Evolutionary conservation across 2,329 filamentous ascomycete genomes (phyloP), one percentile per base, ranked within the genome.

Genomic region (Chaetomiaceae sp.): DNA sequence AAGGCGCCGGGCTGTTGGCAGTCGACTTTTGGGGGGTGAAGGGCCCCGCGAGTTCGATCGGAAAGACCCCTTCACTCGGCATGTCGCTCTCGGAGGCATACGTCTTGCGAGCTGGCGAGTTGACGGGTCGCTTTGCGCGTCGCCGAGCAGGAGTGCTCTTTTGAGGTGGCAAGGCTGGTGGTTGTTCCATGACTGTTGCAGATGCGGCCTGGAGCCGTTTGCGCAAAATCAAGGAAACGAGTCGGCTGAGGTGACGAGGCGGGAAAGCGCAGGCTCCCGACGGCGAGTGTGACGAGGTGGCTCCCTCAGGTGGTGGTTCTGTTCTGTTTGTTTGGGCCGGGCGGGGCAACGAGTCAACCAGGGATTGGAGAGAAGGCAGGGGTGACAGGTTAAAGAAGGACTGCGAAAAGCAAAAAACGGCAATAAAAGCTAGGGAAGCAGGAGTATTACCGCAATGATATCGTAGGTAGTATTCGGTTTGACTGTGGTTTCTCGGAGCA

Each of bases 51-150:
- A 68, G 63, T 42, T 65, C 73, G 63, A 58, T 72, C 64, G 61
- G 69, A 60, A 64, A 66, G 47, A 60, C 63, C 55, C 63, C 69
- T 59, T 67, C 70, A 58, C 58, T 67, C 40, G 65, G 68, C 60
- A 70, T 68, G 61, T 83, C 81, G 61, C 78, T 82, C 65, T 83
- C 81, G 3, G 81, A 83, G 22, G 77, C 80, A 62, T 83, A 82
- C n/a, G 73, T 75, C 66, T 79, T 82, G 55, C 75, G 75, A 11
- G 69, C 69, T 15, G 74, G 63, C 17, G 66, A 63, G 48, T 66
- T 69, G 38, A 68, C 60, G 59, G 62, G 66, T 59, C 69, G 66
- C 55, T 72, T 66, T 65, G 69, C 61, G 64, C 72, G 66, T 65
- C 75, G 70, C 61, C 73, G 64, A 57, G 66, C 70, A 38, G 72